Base-by-base conservation (phyloP, 176 grass and related monocot genomes). In the Carex littledalei region DNA sequence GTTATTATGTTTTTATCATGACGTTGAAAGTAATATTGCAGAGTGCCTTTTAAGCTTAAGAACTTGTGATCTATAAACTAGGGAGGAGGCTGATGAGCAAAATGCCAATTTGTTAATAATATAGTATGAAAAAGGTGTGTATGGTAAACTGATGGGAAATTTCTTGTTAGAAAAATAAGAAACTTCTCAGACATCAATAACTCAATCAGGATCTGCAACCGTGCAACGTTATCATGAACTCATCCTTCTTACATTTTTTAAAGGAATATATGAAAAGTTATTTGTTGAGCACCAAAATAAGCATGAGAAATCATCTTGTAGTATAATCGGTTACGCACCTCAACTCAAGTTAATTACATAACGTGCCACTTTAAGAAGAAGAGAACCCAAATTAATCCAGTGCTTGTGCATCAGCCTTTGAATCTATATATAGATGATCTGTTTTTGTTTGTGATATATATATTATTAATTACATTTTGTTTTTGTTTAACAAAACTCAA, bases 131-230 rank as follows among this genome's bases (percentile, higher is more conserved):
- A 77, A 55, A 55, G 49, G 5, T 17, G 5, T 9, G 21, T 77
- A 52, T 55, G 17, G 52, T 53, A 76, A 55, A 78, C 52, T 57
- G 50, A 78, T 78, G 74, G 52, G 52, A 78, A 78, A 32, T 57
- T 31, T 78, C 52, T 34, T 57, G 52, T 78, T 78, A 14, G 24
- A 18, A 77, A 78, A 57, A 32, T 26, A 57, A 9, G 43, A 45
- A 74, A 56, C 20, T 78, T 78, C 15, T 17, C 15, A 32, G 52
- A 78, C 74, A 78, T 26, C 24, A 57, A 76, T 78, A 78, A 78
- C 74, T 29, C 13, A 78, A 78, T 6, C 13, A 55, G 1, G 5
- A 55, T 56, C 49, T 56, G 50, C 74, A 55, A 78, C 74, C 56
- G 49, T 56, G 74, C 26, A 34, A 78, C 13, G 10, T 78, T 56